Base-by-base conservation (phyloP, 2,329 filamentous ascomycete species). In the Fusarium concolor region DNA sequence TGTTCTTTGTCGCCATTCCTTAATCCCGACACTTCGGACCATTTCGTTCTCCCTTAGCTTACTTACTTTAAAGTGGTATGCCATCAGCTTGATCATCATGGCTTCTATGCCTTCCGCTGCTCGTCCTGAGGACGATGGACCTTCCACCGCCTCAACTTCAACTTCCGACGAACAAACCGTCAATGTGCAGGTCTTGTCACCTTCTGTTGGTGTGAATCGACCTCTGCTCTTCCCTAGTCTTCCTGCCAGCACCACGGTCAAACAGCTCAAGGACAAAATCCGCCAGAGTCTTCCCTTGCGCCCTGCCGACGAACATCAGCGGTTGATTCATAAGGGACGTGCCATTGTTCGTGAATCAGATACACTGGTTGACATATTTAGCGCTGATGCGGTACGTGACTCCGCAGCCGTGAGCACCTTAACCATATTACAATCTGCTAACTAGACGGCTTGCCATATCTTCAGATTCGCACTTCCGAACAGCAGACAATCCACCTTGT, bases 321-420 rank as follows among this genome's bases (percentile, higher is more conserved):
- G 88, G 41, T 77, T 90, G 60, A 90, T 90, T 37, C 84, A 90
- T 71, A 81, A 85, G 41, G 88, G 88, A 2, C 84, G 87, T 35
- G 80, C 88, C 45, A 77, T 90, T 46, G 75, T 80, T 29, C 83
- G 83, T 49, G 86, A 89, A 37, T 77, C 78, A 12, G 86, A 88
- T 58, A 88, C 84, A 17, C 79, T 90, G 77, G 73, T 82, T 24
- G 83, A 87, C 37, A 77, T 90, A 5, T 86, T 90, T 72, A 87
- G 87, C 5, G 78, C 82, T 56, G 84, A 87, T 62, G 77, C 80
- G 53, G 86, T 88, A 79, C 10, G 56, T 44, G 33, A 20, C 14
- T 28, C 33, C 14, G 24, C 47, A 45, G 52, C 42, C 42, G 31
- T 39, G 61, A 42, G 38, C 55, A 24, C 57, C 41, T 49, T 24